Evolutionary conservation across 192 early-diverging fungal genomes (phyloP), one percentile per base, ranked within the genome.

Genomic region (Coemansia sp.): DNA sequence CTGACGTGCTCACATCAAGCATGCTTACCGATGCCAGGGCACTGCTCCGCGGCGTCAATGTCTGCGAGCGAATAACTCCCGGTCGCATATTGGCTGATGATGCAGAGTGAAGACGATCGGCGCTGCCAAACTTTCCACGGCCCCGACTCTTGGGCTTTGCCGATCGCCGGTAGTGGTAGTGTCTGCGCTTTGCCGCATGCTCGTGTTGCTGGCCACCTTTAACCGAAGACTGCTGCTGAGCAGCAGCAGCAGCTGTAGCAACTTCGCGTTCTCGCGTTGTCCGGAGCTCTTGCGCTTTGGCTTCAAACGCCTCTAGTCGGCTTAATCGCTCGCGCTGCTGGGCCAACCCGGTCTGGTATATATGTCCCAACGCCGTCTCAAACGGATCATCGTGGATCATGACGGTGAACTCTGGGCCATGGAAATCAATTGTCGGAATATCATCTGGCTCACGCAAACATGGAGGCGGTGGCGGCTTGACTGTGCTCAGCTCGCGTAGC

Each of bases 341-440:
- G 3, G 52, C 65, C 56, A 76, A 39, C 19, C 83, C 83, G 14
- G 67, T 64, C 38, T 75, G 83, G 55, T 82, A 82, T 17, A 84
- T 84, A 11, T 69, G 68, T 5, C 72, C 59, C 43, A 84, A 63
- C 4, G 83, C 83, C 1, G 79, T 84, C 57, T 84, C 83, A 58
- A 84, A 73, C 15, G 83, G 83, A 39, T 84, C 83, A 19, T 84
- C 83, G 50, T 84, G 79, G 2, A 84, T 57, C 68, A 75, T 69
- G 56, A 79, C 57, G n/a, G 51, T 70, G 23, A 80, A 72, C 57
- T 75, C 64, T 24, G 69, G 69, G 0, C 72, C 75, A 27, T 75
- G 72, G 15, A 84, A 67, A 25, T 67, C 66, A 37, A 84, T 67
- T 1, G 72, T 75, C 0, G 82, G 82, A 4, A 84, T 68, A 21